Percentiles rank a stretch among this genome's conserved stretches.
Conservation (phyloP, 2,329 filamentous ascomycete genomes). For the Parastagonospora nodorum region DNA sequence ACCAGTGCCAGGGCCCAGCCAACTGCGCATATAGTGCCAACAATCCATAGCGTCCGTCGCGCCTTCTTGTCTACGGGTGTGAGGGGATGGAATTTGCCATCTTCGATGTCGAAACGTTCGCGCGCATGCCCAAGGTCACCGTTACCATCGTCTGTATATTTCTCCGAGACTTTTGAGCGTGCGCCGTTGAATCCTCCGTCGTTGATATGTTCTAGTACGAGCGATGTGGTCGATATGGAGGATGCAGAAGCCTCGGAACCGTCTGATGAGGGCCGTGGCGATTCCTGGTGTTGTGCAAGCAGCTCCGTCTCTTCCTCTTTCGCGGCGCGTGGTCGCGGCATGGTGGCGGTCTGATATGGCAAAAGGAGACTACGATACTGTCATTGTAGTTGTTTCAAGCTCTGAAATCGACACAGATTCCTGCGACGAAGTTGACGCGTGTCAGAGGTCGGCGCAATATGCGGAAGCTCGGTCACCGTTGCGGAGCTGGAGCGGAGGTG, state of each 20-base stretch:
- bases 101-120: constrained; percentile 56
- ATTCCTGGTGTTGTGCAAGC: constrained; percentile 44
- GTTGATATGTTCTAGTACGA: constrained; percentile 78
- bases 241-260: constrained; percentile 63
- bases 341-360: constrained; percentile 18
- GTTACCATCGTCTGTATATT: constrained; percentile 48
- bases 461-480: constrained; percentile 14
- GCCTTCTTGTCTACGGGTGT: constrained; percentile 69
- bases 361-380: constrained; percentile 2
- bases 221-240: constrained; percentile 81
- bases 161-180: constrained; percentile 37
- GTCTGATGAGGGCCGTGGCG: constrained; percentile 41
- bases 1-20: constrained; percentile 72
- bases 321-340: constrained; percentile 41
- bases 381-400: constrained; percentile 19
- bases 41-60: constrained; percentile 65
- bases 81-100: constrained; percentile 50
- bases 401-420: background rate
- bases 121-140: constrained; percentile 54
- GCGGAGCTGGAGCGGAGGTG: constrained; percentile 38
- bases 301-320: constrained; percentile 54
- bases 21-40: constrained; percentile 64
- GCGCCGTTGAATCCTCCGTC: constrained; percentile 53
- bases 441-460: constrained; percentile 7
- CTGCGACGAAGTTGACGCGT: background rate